Conservation (phyloP, 129 eudicot genomes). For the Centella asiatica region DNA sequence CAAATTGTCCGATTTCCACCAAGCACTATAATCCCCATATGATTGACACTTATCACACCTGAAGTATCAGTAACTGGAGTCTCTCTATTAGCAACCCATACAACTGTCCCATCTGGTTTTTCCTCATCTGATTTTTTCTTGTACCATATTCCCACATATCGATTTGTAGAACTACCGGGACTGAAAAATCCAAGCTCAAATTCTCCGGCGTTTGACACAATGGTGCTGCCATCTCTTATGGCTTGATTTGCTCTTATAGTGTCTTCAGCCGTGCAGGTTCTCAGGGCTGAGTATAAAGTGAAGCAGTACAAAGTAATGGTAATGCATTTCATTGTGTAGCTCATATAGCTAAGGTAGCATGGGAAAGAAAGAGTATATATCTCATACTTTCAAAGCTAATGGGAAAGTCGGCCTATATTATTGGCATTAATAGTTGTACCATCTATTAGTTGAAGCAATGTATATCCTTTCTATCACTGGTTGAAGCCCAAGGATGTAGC, state of each 20-base stretch:
- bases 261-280: neutral
- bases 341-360: neutral
- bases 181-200: neutral
- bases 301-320: neutral
- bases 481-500: too few relatives aligned
- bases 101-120: neutral
- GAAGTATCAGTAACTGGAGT: neutral
- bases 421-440: too few relatives aligned
- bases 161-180: neutral
- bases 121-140: neutral
- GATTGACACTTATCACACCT: neutral
- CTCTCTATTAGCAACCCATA: conserved; percentile 3
- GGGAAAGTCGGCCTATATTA: too few relatives aligned
- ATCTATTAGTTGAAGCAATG: too few relatives aligned
- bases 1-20: neutral
- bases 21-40: neutral
- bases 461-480: too few relatives aligned
- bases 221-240: conserved; percentile 2
- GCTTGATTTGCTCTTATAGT: neutral
- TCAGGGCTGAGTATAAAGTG: neutral
- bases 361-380: too few relatives aligned
- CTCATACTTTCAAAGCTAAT: too few relatives aligned
- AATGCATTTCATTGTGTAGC: neutral
- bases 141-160: conserved; percentile 5
- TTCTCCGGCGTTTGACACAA: neutral